phyloP scores from a whole-genome alignment of 352 stramenopile genomes.

The Elongisporangium prolatum region DNA sequence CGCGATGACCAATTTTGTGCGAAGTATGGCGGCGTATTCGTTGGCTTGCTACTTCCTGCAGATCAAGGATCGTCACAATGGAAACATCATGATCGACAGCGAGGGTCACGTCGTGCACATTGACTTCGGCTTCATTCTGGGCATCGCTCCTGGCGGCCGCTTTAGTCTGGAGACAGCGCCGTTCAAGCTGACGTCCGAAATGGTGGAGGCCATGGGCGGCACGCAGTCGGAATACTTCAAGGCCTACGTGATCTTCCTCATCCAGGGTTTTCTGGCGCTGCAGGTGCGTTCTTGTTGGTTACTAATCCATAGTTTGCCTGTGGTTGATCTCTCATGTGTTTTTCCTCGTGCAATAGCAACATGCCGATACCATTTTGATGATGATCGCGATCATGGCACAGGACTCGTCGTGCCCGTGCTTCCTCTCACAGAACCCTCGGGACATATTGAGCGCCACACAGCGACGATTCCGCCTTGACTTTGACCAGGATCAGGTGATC shows the following conservation, averaged over 20 bases:
- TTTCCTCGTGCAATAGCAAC: constrained; percentile 44
- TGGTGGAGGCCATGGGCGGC: constrained; percentile 96
- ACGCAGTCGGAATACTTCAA: constrained; percentile 91
- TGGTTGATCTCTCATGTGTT: background rate
- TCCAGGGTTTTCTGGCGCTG: constrained; percentile 95
- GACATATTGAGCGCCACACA: constrained; percentile 76
- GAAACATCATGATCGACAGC: constrained; percentile 99
- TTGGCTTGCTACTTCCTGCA: constrained; percentile 97
- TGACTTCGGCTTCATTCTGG: constrained; percentile 99
- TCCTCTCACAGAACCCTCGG: constrained; percentile 76
- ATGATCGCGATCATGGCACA: constrained; percentile 97
- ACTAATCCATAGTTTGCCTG: background rate
- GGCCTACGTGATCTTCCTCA: constrained; percentile 97
- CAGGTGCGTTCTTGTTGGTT: constrained; percentile 48
- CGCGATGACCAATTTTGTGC: constrained; percentile 97
- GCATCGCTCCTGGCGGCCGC: constrained; percentile 90
- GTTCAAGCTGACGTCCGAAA: constrained; percentile 98
- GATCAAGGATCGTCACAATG: constrained; percentile 99
- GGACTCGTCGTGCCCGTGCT: constrained; percentile 95
- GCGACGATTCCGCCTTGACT: constrained; percentile 72
- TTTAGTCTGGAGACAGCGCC: constrained; percentile 97
- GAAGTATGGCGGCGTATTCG: constrained; percentile 97
- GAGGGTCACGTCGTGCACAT: constrained; percentile 98
- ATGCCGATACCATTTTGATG: constrained; percentile 92
- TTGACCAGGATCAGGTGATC: constrained; percentile 84